Conservation (phyloP, 805 yeast genomes). For the Metschnikowia drakensbergensis region DNA sequence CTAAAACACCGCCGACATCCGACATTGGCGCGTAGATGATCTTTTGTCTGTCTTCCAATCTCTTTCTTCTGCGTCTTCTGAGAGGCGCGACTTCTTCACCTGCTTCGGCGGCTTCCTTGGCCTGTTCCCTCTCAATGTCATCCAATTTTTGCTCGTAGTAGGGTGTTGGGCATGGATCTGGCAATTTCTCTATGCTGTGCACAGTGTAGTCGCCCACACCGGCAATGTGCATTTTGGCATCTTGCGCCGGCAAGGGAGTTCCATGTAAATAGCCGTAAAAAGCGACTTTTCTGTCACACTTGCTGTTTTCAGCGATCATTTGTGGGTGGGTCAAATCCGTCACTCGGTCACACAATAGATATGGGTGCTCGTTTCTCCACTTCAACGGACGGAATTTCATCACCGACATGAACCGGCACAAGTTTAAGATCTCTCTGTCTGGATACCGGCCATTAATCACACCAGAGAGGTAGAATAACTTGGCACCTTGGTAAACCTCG, state of each 20-base stretch:
- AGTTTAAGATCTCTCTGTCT: conserved; percentile 88
- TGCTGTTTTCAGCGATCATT: conserved; percentile 68
- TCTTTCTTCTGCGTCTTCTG: conserved; percentile 61
- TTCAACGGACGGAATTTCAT: conserved; percentile 99
- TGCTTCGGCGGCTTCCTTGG: conserved; percentile 59
- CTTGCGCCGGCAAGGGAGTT: conserved; percentile 65
- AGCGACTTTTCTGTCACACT: conserved; percentile 85
- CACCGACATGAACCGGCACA: conserved; percentile 88
- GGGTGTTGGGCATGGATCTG: conserved; percentile 99
- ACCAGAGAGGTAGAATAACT: conserved; percentile 88
- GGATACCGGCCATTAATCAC: conserved; percentile 97
- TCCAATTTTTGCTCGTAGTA: conserved; percentile 81
- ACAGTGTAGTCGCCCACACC: conserved; percentile 91
- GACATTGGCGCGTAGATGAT: conserved; percentile 98
- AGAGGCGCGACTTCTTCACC: conserved; percentile 54
- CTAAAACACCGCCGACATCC: conserved; percentile 97
- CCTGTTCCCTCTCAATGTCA: conserved; percentile 71
- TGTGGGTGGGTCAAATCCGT: conserved; percentile 95
- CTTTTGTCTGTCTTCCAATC: conserved; percentile 91
- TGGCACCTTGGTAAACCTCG: conserved; percentile 97
- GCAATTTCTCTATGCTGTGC: conserved; percentile 76
- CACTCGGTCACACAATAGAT: conserved; percentile 83
- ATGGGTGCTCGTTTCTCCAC: conserved; percentile 99
- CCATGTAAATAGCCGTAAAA: conserved; percentile 95
- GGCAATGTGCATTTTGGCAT: conserved; percentile 84